These are phyloP conservation scores for Paramecium sonneborni DNA, from an alignment of 73 alveolate genomes.

Conservation along the genomic window DNA sequence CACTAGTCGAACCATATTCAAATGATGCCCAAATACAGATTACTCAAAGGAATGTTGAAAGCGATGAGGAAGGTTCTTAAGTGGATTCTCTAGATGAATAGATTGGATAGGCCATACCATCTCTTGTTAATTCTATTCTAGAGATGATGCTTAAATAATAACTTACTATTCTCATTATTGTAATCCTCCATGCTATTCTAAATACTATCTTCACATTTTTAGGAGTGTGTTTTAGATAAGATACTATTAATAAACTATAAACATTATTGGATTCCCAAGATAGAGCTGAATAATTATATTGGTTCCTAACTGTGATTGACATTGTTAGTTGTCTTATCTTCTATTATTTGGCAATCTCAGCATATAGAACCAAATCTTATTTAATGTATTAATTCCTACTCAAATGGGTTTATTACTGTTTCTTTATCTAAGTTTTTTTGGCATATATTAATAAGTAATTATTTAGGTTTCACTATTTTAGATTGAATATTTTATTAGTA, in stretches of 20 bases:
- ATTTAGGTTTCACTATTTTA: neutral
- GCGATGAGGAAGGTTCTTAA: neutral
- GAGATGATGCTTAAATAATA: conserved; percentile 45
- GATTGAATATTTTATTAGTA: neutral
- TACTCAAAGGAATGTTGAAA: neutral
- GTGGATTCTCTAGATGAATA: neutral
- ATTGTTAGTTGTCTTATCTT: neutral
- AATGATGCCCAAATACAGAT: conserved; percentile 3
- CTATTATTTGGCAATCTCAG: neutral
- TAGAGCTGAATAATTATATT: conserved; percentile 8
- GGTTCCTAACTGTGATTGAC: neutral
- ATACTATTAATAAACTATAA: conserved; percentile 4
- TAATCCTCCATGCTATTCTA: neutral
- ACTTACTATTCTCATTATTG: neutral
- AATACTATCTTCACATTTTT: conserved; percentile 4
- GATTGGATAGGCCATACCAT: neutral
- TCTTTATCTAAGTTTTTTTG: conserved; percentile 26
- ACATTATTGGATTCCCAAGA: neutral
- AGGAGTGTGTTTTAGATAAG: conserved; percentile 35
- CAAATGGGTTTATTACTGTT: conserved; percentile 27
- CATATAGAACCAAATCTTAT: neutral
- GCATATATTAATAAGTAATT: conserved; percentile 28
- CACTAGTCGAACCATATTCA: conserved; percentile 1
- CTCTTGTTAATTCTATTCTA: neutral
- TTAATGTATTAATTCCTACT: neutral